Base-by-base conservation (phyloP, 2,329 filamentous ascomycete species). In the Sarocladium brachiariae region DNA sequence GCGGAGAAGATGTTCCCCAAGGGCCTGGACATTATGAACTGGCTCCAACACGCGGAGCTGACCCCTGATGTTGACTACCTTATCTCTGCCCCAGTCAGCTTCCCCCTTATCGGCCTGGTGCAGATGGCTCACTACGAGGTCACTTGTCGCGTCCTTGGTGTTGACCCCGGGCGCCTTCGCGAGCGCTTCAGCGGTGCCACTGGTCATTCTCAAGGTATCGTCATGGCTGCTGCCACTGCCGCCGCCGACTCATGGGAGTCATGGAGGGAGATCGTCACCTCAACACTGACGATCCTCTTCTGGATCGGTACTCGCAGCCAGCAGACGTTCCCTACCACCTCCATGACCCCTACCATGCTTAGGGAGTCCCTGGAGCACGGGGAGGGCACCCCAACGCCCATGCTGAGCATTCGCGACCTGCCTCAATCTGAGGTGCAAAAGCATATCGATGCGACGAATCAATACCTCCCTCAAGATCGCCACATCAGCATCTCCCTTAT, bases 221-320 rank as follows among this genome's bases (percentile, higher is more conserved):
- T 99, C 54, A 90, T 95, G 55, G 93, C 93, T 21, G 90, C 92
- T 25, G 88, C 88, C 21, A 95, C 93, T 53, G 87, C 95, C 2
- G 89, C 92, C 4, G 89, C 91, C 3, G 87, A 89, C 58, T 90
- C 87, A 24, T 99, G 93, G 93, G 90, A 96, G 55, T 88, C 88
- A 1, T 99, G 93, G 67, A 82, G 87, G 57, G 84, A 87, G 62
- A 82, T 89, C 51, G 81, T 89, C 51, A 84, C 78, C 61, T 84
- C 89, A 58, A 87, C 92, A 2, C 75, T 99, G 56, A 93, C 88
- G 25, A 89, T 96, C 62, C 85, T 99, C 25, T 99, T 99, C 77
- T 99, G 93, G 93, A 96, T 99, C 58, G 93, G 95, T 65, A 84
- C 92, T 54, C 86, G 93, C 63, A 96, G 92, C 68, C 93, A 99